Conservation (phyloP, 257 asterid genomes). For the Przewalskia tangutica region DNA sequence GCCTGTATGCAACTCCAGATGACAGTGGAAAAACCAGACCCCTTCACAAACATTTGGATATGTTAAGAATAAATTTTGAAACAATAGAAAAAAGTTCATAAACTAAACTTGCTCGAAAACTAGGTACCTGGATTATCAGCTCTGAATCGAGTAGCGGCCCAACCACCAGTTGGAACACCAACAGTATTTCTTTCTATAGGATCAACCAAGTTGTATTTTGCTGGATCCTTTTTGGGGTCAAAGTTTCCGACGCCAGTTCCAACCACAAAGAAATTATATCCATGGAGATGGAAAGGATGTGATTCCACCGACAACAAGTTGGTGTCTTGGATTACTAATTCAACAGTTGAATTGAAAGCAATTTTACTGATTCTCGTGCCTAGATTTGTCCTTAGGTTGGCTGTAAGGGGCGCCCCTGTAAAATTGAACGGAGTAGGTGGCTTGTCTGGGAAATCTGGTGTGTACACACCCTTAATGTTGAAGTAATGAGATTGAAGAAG, state of each 20-base stretch:
- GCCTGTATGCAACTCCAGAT: constrained; percentile 52
- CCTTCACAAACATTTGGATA: constrained; percentile 12
- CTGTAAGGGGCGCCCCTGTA: constrained; percentile 38
- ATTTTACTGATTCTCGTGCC: constrained; percentile 36
- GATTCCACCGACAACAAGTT: constrained; percentile 37
- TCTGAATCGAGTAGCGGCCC: constrained; percentile 43
- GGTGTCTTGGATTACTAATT: constrained; percentile 39
- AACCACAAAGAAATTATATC: constrained; percentile 39
- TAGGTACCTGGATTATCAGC: constrained; percentile 50
- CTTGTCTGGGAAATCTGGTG: constrained; percentile 31
- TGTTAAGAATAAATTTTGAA: not conserved
- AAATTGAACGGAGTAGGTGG: constrained; percentile 36
- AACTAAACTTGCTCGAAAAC: not conserved
- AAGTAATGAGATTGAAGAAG: constrained; percentile 42
- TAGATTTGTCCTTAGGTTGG: constrained; percentile 25
- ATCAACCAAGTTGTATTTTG: constrained; percentile 35
- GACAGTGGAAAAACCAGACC: constrained; percentile 55
- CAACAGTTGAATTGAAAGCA: constrained; percentile 34
- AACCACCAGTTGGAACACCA: constrained; percentile 50
- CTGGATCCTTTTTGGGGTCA: constrained; percentile 30
- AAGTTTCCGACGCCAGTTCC: constrained; percentile 42
- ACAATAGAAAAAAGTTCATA: not conserved
- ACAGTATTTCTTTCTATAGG: constrained; percentile 49
- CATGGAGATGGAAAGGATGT: constrained; percentile 52
- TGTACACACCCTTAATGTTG: constrained; percentile 24